phyloP scores from a whole-genome alignment of 129 eudicot genomes.

The Centaurea solstitialis region DNA sequence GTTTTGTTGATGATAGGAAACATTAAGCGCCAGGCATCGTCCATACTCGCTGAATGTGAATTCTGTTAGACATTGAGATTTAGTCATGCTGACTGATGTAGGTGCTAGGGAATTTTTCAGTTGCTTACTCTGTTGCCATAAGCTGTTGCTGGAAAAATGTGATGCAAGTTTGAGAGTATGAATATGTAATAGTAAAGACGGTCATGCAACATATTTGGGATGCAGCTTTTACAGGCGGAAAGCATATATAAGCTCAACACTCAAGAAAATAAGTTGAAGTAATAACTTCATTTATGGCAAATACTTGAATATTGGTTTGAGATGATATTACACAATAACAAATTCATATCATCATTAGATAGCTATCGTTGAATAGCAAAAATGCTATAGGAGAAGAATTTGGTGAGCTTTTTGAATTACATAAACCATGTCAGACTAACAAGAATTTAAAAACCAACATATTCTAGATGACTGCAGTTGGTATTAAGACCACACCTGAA shows the following conservation, averaged over 20 bases:
- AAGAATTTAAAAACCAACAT: neutral
- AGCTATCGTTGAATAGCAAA: neutral
- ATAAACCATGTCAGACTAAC: neutral
- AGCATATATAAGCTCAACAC: neutral
- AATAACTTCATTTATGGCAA: neutral
- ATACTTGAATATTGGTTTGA: neutral
- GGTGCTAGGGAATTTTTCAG: neutral
- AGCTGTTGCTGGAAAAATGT: neutral
- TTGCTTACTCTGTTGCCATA: neutral
- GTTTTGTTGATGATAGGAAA: neutral
- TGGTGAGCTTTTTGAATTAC: neutral
- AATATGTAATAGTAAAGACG: neutral
- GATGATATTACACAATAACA: neutral
- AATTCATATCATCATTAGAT: neutral
- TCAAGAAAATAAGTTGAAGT: neutral
- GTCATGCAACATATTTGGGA: neutral
- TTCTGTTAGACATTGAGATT: neutral
- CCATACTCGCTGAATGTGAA: neutral
- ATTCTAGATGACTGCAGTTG: neutral
- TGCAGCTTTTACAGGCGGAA: neutral
- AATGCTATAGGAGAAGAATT: neutral
- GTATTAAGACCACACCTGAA: neutral
- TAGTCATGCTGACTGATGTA: neutral
- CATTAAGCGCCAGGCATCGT: neutral
- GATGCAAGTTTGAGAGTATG: neutral